phyloP scores from a whole-genome alignment of 805 yeast genomes.

The Starmera amethionina region DNA sequence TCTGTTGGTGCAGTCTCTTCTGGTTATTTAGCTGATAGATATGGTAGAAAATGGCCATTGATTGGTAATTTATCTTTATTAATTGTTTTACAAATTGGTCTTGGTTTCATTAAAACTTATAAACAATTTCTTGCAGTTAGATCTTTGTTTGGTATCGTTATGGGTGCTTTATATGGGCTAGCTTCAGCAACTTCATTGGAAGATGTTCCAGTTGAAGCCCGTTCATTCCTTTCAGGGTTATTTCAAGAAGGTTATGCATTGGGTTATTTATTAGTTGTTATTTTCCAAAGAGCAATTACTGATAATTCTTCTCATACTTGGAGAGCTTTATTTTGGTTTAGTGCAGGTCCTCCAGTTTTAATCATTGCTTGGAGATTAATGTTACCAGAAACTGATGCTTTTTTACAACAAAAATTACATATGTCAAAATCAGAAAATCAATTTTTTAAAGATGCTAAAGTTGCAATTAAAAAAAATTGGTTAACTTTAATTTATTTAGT shows the following conservation, averaged over 20 bases:
- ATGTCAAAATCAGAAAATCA: slow-evolving; percentile 21
- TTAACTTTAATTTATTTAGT: slow-evolving; percentile 46
- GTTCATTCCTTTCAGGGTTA: slow-evolving; percentile 54
- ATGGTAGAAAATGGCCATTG: slow-evolving; percentile 54
- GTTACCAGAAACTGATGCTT: slow-evolving; percentile 46
- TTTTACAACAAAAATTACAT: slow-evolving; percentile 29
- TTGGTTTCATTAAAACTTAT: slow-evolving; percentile 50
- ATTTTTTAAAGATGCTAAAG: slow-evolving; percentile 22
- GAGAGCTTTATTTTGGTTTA: slow-evolving; percentile 63
- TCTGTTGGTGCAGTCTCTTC: slow-evolving; percentile 57
- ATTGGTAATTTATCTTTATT: slow-evolving; percentile 35
- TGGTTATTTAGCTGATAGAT: slow-evolving; percentile 49
- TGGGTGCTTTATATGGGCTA: slow-evolving; percentile 40
- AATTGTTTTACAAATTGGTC: slow-evolving; percentile 48
- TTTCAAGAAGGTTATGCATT: slow-evolving; percentile 77
- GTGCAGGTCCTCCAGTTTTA: slow-evolving; percentile 45
- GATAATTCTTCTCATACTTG: slow-evolving; percentile 42
- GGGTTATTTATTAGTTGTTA: slow-evolving; percentile 56
- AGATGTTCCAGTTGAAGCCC: slow-evolving; percentile 39
- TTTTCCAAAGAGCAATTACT: slow-evolving; percentile 55
- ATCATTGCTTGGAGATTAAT: slow-evolving; percentile 31
- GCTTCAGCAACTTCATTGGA: slow-evolving; percentile 34
- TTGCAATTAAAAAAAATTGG: slow-evolving; percentile 42
- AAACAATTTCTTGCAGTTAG: slow-evolving; percentile 51
- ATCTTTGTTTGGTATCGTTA: slow-evolving; percentile 50